phyloP scores from a whole-genome alignment of 2,329 filamentous ascomycete genomes.

The Aurifilum marmelostoma region DNA sequence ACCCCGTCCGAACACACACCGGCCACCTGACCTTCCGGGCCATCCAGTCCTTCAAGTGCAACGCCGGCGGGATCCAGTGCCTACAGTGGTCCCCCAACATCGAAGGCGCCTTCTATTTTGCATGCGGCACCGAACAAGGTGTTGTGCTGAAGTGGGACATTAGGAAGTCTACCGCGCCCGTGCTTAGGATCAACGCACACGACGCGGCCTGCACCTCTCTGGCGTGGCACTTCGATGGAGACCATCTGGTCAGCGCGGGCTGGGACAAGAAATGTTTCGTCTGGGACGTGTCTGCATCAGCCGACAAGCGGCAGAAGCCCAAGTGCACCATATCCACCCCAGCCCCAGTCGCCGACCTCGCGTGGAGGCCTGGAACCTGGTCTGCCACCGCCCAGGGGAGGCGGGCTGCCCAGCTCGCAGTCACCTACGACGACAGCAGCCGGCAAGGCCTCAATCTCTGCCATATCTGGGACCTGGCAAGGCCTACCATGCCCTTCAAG shows the following conservation, averaged over 20 bases:
- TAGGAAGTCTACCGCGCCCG: conserved; percentile 54
- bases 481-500: conserved; percentile 68
- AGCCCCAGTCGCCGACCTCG: conserved; percentile 60
- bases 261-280: conserved; percentile 65
- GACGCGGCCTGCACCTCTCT: conserved; percentile 63
- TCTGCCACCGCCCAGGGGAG: conserved; percentile 64
- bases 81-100: conserved; percentile 66
- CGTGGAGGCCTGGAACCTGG: conserved; percentile 68
- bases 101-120: conserved; percentile 62
- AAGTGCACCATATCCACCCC: conserved; percentile 65
- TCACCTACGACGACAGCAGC: conserved; percentile 63
- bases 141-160: conserved; percentile 68
- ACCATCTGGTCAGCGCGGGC: conserved; percentile 66
- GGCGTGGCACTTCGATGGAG: conserved; percentile 70
- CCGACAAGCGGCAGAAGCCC: conserved; percentile 66
- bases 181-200: conserved; percentile 64
- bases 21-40: conserved; percentile 55
- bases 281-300: conserved; percentile 65
- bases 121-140: conserved; percentile 66
- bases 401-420: conserved; percentile 63
- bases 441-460: conserved; percentile 61
- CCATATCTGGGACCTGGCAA: conserved; percentile 70
- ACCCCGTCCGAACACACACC: conserved; percentile 50
- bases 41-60: conserved; percentile 52
- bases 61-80: conserved; percentile 61